A percentile compares a stretch with the other conserved stretches of the same genome.
These are phyloP conservation scores for Cylindricascospora bacillispora DNA, from an alignment of 1,139 yeast genomes.

Conservation along the genomic window DNA sequence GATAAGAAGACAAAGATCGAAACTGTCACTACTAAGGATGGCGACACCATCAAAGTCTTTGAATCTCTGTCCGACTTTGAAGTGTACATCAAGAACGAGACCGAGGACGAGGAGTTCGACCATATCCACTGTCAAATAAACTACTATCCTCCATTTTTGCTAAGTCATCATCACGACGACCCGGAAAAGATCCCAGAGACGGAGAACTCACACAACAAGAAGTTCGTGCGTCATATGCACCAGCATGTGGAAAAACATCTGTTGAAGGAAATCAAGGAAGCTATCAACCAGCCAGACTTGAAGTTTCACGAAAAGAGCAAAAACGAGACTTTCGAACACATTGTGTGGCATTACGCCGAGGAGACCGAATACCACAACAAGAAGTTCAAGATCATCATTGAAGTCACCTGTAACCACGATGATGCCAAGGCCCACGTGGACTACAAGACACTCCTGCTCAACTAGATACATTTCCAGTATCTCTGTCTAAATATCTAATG, in stretches of 20 bases:
- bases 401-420: slow-evolving; percentile 45
- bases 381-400: slow-evolving; percentile 44
- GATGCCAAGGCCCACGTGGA: slow-evolving; percentile 50
- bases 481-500: too few relatives aligned
- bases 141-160: slow-evolving; percentile 62
- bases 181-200: slow-evolving; percentile 64
- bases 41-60: slow-evolving; percentile 31
- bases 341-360: slow-evolving; percentile 45
- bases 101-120: slow-evolving; percentile 66
- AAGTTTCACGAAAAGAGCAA: slow-evolving; percentile 40
- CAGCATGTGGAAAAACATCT: slow-evolving; percentile 65
- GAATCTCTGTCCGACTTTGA: slow-evolving; percentile 55
- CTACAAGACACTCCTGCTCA: slow-evolving; percentile 32
- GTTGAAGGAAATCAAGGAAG: slow-evolving; percentile 49
- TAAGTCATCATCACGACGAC: slow-evolving; percentile 55
- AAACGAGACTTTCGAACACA: slow-evolving; percentile 34
- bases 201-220: slow-evolving; percentile 56
- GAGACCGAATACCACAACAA: slow-evolving; percentile 33
- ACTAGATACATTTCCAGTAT: too few relatives aligned
- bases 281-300: slow-evolving; percentile 43
- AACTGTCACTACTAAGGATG: slow-evolving; percentile 20
- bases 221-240: slow-evolving; percentile 61
- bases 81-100: slow-evolving; percentile 52
- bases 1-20: slow-evolving; percentile 19
- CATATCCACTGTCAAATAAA: slow-evolving; percentile 53